Evolutionary conservation across 352 stramenopile genomes (phyloP), one percentile per base, ranked within the genome.

Genomic region (Globisporangium parvum): DNA sequence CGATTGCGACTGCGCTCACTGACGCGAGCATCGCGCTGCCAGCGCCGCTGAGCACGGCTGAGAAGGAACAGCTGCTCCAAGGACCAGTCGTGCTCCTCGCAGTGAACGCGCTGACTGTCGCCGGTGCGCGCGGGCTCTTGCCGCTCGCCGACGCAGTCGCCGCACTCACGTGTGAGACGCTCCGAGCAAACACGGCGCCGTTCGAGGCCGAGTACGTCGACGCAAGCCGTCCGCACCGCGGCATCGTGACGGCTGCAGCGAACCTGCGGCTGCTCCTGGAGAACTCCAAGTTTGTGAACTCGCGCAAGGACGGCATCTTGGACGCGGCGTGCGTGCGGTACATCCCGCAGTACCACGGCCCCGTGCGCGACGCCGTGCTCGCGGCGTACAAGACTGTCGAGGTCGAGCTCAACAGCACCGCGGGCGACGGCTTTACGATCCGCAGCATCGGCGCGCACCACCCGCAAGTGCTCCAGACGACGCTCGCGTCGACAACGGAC

Each of bases 151-250:
- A 96, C 46, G 78, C 82, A 8, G 80, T 93, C 18, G 83, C 88
- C 0, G 84, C 87, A 24, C 67, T 96, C 17, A 88, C 85, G 58
- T 96, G 82, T 59, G 88, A 97, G 69, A 75, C 70, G 31, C 62
- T 87, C 40, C 70, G 73, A 39, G 79, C 66, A n/a, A 74, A 77
- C 62, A 62, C 77, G n/a, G 58, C 65, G 50, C 70, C 85, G 21
- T 96, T 97, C 53, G 72, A 96, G 15, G 71, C 83, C n/a, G 73
- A 91, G 46, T 86, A 87, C 63, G 84, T 93, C 60, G 86, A 97
- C 57, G 69, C 57, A 11, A 73, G 65, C 42, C 79, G 89, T 24
- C 87, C 83, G 46, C 87, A 96, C 70, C 84, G 90, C 37, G 90
- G 90, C 50, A 90, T 96, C 57, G 73, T 96, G 55, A 87, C 72